Conservation (phyloP, 2,329 filamentous ascomycete species). For the Aspergillus sp. region DNA sequence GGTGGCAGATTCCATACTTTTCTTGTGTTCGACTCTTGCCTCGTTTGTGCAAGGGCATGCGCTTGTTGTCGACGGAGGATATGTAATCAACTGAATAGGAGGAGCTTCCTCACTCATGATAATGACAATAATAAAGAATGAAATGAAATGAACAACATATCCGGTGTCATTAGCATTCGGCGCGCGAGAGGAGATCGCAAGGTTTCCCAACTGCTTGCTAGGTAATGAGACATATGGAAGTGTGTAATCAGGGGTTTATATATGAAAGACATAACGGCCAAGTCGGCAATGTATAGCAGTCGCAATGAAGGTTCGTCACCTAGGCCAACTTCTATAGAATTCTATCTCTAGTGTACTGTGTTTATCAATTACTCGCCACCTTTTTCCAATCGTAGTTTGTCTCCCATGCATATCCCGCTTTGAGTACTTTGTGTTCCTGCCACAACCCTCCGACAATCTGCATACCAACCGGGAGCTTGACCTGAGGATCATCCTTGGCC, state of each 20-base stretch:
- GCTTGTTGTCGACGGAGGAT: constrained; percentile 56
- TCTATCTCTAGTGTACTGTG: neutral
- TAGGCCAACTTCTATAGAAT: neutral
- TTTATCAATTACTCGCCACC: constrained; percentile 4
- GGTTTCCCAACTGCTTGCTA: no score
- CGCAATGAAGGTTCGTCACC: neutral
- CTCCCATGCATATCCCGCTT: constrained; percentile 28
- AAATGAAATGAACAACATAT: neutral
- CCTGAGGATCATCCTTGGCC: constrained; percentile 23
- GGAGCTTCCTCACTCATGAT: neutral
- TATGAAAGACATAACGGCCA: no score
- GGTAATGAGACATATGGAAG: no score
- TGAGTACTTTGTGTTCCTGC: constrained; percentile 30
- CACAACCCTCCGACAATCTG: constrained; percentile 53
- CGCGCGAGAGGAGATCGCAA: no score
- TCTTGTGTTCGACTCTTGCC: constrained; percentile 52
- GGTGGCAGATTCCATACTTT: constrained; percentile 53
- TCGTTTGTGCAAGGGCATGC: constrained; percentile 57
- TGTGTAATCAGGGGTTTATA: no score
- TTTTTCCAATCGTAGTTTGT: constrained; percentile 28
- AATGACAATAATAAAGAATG: neutral
- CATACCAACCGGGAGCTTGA: constrained; percentile 54
- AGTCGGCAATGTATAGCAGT: neutral
- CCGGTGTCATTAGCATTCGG: no score
- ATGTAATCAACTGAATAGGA: constrained; percentile 42